Conservation (phyloP, 2,329 filamentous ascomycete genomes). For the Penicillium verrucosum region DNA sequence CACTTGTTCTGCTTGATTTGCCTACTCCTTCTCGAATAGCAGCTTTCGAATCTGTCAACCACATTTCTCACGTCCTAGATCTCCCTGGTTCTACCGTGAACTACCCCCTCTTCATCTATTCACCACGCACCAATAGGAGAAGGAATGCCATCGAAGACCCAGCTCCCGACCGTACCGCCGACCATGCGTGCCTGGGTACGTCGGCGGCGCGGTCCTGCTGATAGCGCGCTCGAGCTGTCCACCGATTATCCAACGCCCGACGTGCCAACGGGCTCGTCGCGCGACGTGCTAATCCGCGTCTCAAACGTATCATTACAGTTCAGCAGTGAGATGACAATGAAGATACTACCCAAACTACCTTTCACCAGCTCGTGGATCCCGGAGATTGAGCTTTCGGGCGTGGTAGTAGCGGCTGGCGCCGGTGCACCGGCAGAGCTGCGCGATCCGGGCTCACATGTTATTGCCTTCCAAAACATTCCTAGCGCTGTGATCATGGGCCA, state of each 20-base stretch:
- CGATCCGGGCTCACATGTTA: conserved; percentile 9
- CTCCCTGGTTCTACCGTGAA: background rate
- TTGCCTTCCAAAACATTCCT: conserved; percentile 12
- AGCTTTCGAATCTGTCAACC: no score
- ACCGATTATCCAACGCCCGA: conserved; percentile 10
- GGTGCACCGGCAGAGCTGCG: conserved; percentile 14
- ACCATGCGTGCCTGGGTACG: conserved; percentile 15
- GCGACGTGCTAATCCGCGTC: conserved; percentile 18
- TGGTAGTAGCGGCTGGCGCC: conserved; percentile 13
- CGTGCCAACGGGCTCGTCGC: conserved; percentile 7
- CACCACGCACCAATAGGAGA: background rate
- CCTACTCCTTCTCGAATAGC: no score
- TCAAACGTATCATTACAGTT: conserved; percentile 18
- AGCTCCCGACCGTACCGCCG: background rate
- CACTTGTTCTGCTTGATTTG: no score
- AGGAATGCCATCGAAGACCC: background rate
- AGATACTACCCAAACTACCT: conserved; percentile 9
- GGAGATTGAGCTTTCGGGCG: conserved; percentile 19
- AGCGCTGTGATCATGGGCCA: background rate
- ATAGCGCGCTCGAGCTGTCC: conserved; percentile 2
- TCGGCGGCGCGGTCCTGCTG: background rate
- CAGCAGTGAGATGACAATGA: conserved; percentile 9
- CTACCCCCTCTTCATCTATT: background rate
- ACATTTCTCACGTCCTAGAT: background rate
- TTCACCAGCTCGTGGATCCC: conserved; percentile 14